These are phyloP conservation scores for Suhomyces chickasaworum DNA, from an alignment of 1,139 yeast species.

Conservation along the genomic window DNA sequence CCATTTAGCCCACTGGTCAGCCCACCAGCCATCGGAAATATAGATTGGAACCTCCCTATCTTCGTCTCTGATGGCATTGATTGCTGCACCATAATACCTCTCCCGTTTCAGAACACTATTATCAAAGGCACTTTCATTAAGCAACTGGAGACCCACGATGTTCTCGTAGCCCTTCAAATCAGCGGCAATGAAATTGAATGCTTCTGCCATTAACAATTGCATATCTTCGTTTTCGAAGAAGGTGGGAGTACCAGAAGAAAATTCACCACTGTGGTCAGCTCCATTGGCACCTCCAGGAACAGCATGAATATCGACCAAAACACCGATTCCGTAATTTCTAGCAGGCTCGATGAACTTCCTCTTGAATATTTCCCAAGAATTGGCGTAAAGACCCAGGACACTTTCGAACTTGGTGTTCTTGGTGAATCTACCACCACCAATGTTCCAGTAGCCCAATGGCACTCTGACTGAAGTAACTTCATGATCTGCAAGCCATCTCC, in stretches of 20 bases:
- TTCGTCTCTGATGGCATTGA: slow-evolving; percentile 56
- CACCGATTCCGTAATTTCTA: slow-evolving; percentile 58
- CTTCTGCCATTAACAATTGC: slow-evolving; percentile 50
- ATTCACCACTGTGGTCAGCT: slow-evolving; percentile 79
- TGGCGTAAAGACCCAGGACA: slow-evolving; percentile 54
- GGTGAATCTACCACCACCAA: slow-evolving; percentile 62
- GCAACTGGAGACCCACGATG: slow-evolving; percentile 78
- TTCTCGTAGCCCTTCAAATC: slow-evolving; percentile 64
- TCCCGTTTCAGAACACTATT: slow-evolving; percentile 53
- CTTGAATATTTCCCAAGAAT: slow-evolving; percentile 70
- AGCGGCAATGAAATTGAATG: slow-evolving; percentile 60
- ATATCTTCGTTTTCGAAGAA: slow-evolving; percentile 58
- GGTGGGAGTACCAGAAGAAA: slow-evolving; percentile 52
- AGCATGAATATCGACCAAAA: slow-evolving; percentile 84
- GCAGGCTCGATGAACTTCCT: slow-evolving; percentile 57
- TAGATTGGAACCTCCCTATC: slow-evolving; percentile 67
- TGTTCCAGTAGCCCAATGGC: slow-evolving; percentile 91
- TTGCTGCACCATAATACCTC: slow-evolving; percentile 69
- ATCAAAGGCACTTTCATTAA: slow-evolving; percentile 78
- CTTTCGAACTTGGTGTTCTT: slow-evolving; percentile 62
- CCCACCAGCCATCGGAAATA: slow-evolving; percentile 95
- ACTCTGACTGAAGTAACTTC: slow-evolving; percentile 78
- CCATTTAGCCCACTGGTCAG: slow-evolving; percentile 77
- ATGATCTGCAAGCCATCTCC: slow-evolving; percentile 69
- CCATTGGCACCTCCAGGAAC: slow-evolving; percentile 92